Evolutionary conservation across 345 rosid species (phyloP).

Genomic region (Passiflora organensis): DNA sequence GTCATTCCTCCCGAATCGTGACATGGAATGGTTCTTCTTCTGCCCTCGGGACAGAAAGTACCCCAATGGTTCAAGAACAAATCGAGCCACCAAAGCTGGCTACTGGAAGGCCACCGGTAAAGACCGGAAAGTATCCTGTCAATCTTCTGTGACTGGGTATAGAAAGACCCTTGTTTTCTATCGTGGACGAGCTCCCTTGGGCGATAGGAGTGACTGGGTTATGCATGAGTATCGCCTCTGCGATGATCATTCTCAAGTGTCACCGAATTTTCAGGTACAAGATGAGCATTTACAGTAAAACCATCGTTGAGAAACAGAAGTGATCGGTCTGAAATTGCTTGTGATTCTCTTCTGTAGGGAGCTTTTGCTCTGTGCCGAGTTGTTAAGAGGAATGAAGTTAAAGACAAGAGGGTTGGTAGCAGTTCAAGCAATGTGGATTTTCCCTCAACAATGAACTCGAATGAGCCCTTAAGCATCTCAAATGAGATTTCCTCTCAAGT

Average conservation of each 20-base stretch:
- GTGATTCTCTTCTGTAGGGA: conserved; percentile 37
- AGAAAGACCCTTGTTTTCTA: conserved; percentile 86
- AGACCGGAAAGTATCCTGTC: conserved; percentile 64
- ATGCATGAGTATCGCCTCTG: conserved; percentile 86
- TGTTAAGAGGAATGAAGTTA: conserved; percentile 50
- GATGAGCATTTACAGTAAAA: background rate
- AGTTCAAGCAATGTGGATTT: conserved; percentile 36
- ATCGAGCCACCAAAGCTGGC: conserved; percentile 84
- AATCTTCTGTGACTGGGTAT: conserved; percentile 41
- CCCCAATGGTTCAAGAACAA: conserved; percentile 74
- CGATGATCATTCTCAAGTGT: conserved; percentile 47
- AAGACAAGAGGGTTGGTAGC: conserved; percentile 24
- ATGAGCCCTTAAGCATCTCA: conserved; percentile 36
- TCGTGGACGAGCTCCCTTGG: conserved; percentile 71
- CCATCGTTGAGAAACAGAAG: too few relatives aligned
- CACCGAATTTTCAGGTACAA: conserved; percentile 52
- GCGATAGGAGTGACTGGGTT: conserved; percentile 67
- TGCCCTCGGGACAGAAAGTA: conserved; percentile 79
- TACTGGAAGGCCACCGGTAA: conserved; percentile 97
- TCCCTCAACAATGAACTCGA: conserved; percentile 23
- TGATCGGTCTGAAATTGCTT: too few relatives aligned
- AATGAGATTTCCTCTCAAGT: conserved; percentile 36
- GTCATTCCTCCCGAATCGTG: conserved; percentile 70
- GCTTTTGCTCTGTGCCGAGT: conserved; percentile 81
- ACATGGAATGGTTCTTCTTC: conserved; percentile 94